phyloP scores from a whole-genome alignment of 164 flowering plant species.

The Piper longum region DNA sequence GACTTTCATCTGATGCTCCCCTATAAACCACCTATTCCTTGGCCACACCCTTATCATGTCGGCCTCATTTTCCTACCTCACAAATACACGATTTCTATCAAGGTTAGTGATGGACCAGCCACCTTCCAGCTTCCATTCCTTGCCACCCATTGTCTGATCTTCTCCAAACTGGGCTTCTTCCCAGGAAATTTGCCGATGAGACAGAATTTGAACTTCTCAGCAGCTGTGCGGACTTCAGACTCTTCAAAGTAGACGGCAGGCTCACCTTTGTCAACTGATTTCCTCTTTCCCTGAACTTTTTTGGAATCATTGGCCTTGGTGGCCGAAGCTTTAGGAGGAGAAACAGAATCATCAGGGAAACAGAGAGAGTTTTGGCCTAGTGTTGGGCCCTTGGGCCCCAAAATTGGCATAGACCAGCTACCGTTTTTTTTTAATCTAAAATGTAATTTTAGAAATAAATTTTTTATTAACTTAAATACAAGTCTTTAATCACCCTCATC shows the following conservation, averaged over 20 bases:
- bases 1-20: conserved; percentile 1
- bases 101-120: neutral
- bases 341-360: neutral
- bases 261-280: neutral
- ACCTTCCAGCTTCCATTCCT: neutral
- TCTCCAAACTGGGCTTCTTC: neutral
- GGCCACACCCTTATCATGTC: conserved; percentile 1
- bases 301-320: neutral
- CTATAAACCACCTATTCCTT: neutral
- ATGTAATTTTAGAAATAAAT: too few species aligned
- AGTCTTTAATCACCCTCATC: too few species aligned
- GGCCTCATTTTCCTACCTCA: neutral
- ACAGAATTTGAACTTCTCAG: conserved; percentile 3
- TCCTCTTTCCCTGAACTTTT: neutral
- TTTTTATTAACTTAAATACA: too few species aligned
- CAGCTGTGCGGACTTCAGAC: neutral
- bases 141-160: conserved; percentile 1
- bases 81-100: neutral
- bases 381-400: conserved; percentile 14
- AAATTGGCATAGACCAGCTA: conserved; percentile 12
- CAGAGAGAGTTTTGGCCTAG: neutral
- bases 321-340: neutral
- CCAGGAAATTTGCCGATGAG: conserved; percentile 1
- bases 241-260: neutral
- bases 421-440: too few species aligned